phyloP scores from a whole-genome alignment of 1,284 basidiomycete genomes.

The Pyrrhoderma noxium region DNA sequence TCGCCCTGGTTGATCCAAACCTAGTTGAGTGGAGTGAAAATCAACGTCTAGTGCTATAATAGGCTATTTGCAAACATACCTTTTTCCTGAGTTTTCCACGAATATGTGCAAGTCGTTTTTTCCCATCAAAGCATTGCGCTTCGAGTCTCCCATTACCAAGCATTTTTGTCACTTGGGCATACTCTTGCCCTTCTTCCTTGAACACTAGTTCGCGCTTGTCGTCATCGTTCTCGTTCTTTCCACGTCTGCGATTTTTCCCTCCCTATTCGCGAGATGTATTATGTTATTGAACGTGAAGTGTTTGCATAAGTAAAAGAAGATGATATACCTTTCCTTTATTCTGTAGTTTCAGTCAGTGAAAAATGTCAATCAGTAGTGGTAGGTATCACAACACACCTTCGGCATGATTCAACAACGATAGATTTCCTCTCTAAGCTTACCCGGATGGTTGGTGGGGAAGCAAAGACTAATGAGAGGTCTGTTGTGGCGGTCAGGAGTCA shows the following conservation, averaged over 20 bases:
- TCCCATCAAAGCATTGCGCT: constrained; percentile 97
- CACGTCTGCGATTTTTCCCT: constrained; percentile 98
- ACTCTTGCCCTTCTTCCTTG: constrained; percentile 99
- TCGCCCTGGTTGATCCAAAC: constrained; percentile 99
- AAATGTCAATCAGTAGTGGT: constrained; percentile 7
- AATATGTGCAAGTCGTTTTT: constrained; percentile 97
- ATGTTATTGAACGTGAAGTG: background rate
- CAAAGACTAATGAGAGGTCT: background rate
- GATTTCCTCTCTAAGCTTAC: background rate
- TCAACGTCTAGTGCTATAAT: constrained; percentile 3
- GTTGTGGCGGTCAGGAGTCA: background rate
- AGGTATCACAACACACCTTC: constrained; percentile 36
- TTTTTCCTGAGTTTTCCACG: constrained; percentile 99
- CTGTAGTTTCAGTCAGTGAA: constrained; percentile 31
- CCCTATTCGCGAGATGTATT: constrained; percentile 47
- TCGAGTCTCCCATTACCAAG: constrained; percentile 96
- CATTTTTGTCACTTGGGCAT: constrained; percentile 99
- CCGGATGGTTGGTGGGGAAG: background rate
- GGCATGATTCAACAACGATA: constrained; percentile 37
- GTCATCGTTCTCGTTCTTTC: constrained; percentile 99
- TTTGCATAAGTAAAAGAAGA: background rate
- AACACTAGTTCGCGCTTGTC: constrained; percentile 99
- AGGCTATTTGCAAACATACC: constrained; percentile 42
- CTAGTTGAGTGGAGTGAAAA: constrained; percentile 35
- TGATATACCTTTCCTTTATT: constrained; percentile 73